Conservation (phyloP, 1,284 basidiomycete genomes). For the Chalciporus sp. region DNA sequence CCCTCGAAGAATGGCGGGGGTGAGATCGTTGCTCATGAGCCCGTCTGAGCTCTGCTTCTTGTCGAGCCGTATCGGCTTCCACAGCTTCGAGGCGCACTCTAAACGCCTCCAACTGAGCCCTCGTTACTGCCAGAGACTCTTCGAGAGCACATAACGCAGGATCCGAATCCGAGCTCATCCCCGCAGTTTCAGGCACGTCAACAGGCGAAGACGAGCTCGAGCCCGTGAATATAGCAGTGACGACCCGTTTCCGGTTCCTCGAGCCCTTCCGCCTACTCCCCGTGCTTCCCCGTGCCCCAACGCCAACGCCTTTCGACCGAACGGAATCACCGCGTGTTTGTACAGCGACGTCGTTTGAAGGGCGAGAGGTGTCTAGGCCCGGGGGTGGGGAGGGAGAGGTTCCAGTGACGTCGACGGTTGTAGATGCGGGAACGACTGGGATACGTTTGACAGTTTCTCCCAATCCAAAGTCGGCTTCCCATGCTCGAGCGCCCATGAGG, state of each 20-base stretch:
- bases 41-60: slow-evolving; percentile 13
- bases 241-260: slow-evolving; percentile 21
- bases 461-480: slow-evolving; percentile 30
- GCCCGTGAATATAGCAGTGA: slow-evolving; percentile 38
- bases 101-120: slow-evolving; percentile 28
- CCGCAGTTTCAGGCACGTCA: background rate
- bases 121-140: slow-evolving; percentile 27
- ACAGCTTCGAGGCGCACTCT: slow-evolving; percentile 28
- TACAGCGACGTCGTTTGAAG: background rate
- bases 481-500: slow-evolving; percentile 31
- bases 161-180: background rate
- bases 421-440: slow-evolving; percentile 4
- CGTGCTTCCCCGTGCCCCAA: background rate
- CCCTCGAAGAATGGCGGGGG: background rate
- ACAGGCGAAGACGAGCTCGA: background rate
- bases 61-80: slow-evolving; percentile 23
- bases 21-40: background rate
- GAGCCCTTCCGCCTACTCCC: slow-evolving; percentile 9
- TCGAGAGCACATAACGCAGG: slow-evolving; percentile 19
- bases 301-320: slow-evolving; percentile 1
- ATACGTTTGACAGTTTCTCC: slow-evolving; percentile 35
- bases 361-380: background rate
- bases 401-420: background rate
- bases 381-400: background rate
- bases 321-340: background rate